Percentiles rank a stretch among this genome's conserved stretches.
phyloP scores from a whole-genome alignment of 768 basidiomycete genomes.

The Galerina marginata region DNA sequence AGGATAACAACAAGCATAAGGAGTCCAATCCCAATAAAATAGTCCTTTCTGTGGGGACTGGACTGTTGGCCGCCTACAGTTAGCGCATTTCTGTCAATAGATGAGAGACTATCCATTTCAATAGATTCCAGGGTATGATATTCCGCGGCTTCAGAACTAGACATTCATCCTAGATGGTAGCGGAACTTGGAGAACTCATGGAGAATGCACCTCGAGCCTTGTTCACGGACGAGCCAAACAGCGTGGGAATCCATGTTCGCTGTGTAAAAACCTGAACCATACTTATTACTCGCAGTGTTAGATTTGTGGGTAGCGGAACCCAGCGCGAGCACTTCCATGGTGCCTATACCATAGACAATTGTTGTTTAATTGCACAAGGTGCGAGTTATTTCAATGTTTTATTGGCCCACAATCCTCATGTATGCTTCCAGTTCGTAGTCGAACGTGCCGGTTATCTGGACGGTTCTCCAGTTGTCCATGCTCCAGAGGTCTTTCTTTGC shows the following conservation, averaged over 20 bases:
- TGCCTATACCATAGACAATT: constrained; percentile 11
- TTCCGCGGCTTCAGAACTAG: too few species aligned
- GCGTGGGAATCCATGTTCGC: constrained; percentile 2
- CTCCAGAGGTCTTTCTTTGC: constrained; percentile 65
- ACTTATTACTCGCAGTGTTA: too few species aligned
- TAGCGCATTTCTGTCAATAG: neutral
- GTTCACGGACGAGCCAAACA: neutral
- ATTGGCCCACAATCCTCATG: neutral
- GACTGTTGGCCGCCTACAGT: neutral
- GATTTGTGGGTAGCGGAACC: too few species aligned
- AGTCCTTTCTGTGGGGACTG: constrained; percentile 37
- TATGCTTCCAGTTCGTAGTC: constrained; percentile 5
- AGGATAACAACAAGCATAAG: constrained; percentile 79
- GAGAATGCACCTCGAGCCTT: too few species aligned
- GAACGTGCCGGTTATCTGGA: constrained; percentile 24
- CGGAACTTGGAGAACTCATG: neutral
- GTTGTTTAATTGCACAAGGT: constrained; percentile 13
- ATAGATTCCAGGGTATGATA: neutral
- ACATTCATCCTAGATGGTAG: neutral
- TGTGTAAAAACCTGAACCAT: too few species aligned
- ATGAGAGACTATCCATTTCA: constrained; percentile 16
- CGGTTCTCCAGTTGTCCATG: constrained; percentile 67
- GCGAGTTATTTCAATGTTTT: neutral
- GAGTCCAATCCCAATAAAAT: constrained; percentile 65
- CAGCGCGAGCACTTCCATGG: constrained; percentile 15